Evolutionary conservation across 2,329 filamentous ascomycete species (phyloP), one percentile per base, ranked within the genome.

Genomic region (Chalaropsis ovoidea): DNA sequence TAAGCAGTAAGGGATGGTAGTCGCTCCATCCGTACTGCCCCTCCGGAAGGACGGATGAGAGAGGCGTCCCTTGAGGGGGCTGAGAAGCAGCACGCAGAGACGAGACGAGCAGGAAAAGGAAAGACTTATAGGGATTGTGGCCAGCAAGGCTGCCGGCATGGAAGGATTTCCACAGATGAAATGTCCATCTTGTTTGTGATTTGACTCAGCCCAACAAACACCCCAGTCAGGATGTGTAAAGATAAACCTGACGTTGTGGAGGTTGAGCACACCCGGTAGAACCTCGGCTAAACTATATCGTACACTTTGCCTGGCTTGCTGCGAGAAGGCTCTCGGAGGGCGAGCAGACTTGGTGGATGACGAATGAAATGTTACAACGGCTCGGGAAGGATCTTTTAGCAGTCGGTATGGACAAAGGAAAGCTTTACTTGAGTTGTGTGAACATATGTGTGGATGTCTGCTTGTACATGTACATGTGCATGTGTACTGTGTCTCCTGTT

Each of bases 101-200:
- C 35, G 35, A 39, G 35, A 6, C 5, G 8, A 39, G 8, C 4
- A 39, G 8, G 35, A 39, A 39, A 39, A 39, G 47, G 22, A 3
- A 27, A 27, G 47, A 22, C 54, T 19, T 31, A 17, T 19, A 58
- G 54, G 54, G 54, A 58, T 31, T 10, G 31, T 13, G 2, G 1
- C 27, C 39, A 39, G n/a, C 54, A 58, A 35, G 54, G 54, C 54
- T 58, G 54, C 54, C 27, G 22, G 15, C 24, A 58, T 58, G 27
- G 27, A 58, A 35, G 54, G 54, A 58, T 58, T n/a, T n/a, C 54
- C 27, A 58, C 24, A 58, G 27, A 39, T 58, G 54, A 31, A 17
- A 58, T 27, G 31, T n/a, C 8, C 54, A 39, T 58, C 54, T 31
- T 58, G 27, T 58, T 39, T n/a, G 24, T 58, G 31, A 58, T n/a